These are phyloP conservation scores for Auricularia sp. DNA, from an alignment of 768 basidiomycete genomes.

Conservation along the genomic window DNA sequence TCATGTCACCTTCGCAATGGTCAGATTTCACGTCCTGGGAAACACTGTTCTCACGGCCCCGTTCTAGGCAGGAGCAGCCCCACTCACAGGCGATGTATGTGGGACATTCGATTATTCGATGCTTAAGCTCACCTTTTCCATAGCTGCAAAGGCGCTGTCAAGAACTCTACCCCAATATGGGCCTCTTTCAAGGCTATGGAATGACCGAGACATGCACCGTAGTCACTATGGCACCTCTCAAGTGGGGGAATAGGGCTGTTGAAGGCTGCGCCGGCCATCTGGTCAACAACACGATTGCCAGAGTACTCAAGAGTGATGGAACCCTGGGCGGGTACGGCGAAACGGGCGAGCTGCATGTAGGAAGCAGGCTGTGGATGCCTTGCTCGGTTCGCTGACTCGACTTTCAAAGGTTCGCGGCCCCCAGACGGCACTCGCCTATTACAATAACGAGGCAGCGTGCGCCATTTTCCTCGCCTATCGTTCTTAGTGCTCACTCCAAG, in stretches of 20 bases:
- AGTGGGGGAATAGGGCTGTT: constrained; percentile 25
- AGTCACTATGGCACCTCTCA: constrained; percentile 38
- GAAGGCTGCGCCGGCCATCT: constrained; percentile 51
- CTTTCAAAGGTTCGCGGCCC: constrained; percentile 27
- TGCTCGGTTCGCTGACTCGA: not conserved
- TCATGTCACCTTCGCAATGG: constrained; percentile 39
- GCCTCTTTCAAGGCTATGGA: constrained; percentile 15
- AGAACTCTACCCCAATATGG: not conserved
- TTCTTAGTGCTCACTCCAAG: not conserved
- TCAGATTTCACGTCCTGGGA: not conserved
- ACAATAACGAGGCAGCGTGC: constrained; percentile 51
- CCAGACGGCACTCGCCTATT: constrained; percentile 46
- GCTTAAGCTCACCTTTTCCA: no score
- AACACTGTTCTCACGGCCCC: not conserved
- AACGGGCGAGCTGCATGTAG: constrained; percentile 48
- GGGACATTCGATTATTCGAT: no score
- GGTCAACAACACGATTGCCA: constrained; percentile 44
- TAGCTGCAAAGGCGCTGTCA: not conserved
- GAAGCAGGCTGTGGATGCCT: not conserved
- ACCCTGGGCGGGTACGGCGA: constrained; percentile 44
- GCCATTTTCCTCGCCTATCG: constrained; percentile 14
- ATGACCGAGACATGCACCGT: constrained; percentile 48
- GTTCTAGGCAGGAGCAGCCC: not conserved
- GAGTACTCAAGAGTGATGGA: constrained; percentile 50
- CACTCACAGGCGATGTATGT: not conserved